Evolutionary conservation across 1,284 basidiomycete genomes (phyloP).

Genomic region (Phellinidium pouzarii): DNA sequence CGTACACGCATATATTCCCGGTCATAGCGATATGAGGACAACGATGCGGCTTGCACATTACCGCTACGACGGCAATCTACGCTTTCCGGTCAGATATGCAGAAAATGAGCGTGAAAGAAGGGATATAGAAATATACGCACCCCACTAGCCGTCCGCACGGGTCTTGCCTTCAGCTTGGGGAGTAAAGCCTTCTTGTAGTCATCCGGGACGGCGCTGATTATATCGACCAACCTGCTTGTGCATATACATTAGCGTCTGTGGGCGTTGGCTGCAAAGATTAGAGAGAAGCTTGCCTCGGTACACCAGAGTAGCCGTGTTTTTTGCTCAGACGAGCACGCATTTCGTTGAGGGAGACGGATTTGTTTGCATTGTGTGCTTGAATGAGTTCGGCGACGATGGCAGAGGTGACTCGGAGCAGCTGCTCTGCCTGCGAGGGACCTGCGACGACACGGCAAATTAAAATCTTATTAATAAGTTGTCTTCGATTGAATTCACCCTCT

Average conservation of each 20-base stretch:
- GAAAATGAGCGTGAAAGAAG: not conserved
- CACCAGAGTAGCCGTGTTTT: conserved; percentile 79
- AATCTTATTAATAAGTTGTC: not conserved
- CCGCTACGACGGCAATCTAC: conserved; percentile 96
- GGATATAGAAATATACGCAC: conserved; percentile 52
- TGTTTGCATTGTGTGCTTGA: conserved; percentile 74
- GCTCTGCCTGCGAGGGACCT: conserved; percentile 86
- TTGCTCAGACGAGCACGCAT: conserved; percentile 87
- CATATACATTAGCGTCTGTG: not conserved
- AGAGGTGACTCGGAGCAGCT: conserved; percentile 86
- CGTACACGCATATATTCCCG: conserved; percentile 97
- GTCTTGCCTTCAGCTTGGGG: conserved; percentile 89
- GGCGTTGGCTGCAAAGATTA: not conserved
- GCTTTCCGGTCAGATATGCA: not conserved
- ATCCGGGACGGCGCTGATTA: conserved; percentile 97
- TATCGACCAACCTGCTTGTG: conserved; percentile 68
- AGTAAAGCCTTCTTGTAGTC: conserved; percentile 91
- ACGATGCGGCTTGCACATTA: conserved; percentile 99
- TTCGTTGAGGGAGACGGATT: conserved; percentile 80
- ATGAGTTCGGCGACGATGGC: conserved; percentile 94
- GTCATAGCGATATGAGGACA: conserved; percentile 99
- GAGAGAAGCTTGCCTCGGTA: conserved; percentile 49
- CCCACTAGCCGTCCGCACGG: conserved; percentile 96
- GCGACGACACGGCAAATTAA: not conserved
- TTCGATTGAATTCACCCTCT: not conserved